phyloP scores from a whole-genome alignment of 495 filamentous ascomycete genomes.

The Penicillium cataractarum region DNA sequence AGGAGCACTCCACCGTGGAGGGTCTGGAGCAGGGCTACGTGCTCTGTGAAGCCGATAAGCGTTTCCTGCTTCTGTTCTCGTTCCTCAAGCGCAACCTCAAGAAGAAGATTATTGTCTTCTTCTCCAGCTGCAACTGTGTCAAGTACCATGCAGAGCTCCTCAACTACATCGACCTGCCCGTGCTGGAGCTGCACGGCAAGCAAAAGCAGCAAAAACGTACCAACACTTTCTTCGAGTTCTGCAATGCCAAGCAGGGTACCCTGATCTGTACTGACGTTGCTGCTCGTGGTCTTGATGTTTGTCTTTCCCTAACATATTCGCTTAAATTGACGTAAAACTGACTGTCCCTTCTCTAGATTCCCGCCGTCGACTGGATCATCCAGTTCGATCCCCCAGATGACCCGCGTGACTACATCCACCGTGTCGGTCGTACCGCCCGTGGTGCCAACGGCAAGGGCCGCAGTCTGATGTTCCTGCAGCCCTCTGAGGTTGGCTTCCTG shows the following conservation, averaged over 20 bases:
- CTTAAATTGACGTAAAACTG: conserved; percentile 1
- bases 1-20: conserved; percentile 84
- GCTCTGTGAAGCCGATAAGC: conserved; percentile 87
- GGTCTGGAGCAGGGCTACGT: conserved; percentile 96
- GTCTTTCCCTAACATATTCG: conserved; percentile 21
- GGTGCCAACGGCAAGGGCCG: conserved; percentile 81
- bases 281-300: conserved; percentile 85
- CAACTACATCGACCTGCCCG: conserved; percentile 94
- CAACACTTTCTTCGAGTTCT: conserved; percentile 98
- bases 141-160: conserved; percentile 93
- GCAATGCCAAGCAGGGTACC: conserved; percentile 87
- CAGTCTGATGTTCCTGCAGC: conserved; percentile 89
- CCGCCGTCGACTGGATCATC: conserved; percentile 91
- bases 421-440: conserved; percentile 92
- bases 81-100: conserved; percentile 89
- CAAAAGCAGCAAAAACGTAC: conserved; percentile 98
- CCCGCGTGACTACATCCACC: conserved; percentile 92
- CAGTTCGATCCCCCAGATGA: conserved; percentile 96
- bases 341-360: conserved; percentile 60
- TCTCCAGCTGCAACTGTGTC: conserved; percentile 90
- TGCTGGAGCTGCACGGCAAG: conserved; percentile 78
- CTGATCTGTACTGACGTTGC: conserved; percentile 97
- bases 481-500: conserved; percentile 89
- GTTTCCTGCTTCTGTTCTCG: conserved; percentile 92
- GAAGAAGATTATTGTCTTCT: conserved; percentile 98